A percentile compares a stretch with the other conserved stretches of the same genome.
Conservation (phyloP, 1,284 basidiomycete species). For the Puccinia novopanici region DNA sequence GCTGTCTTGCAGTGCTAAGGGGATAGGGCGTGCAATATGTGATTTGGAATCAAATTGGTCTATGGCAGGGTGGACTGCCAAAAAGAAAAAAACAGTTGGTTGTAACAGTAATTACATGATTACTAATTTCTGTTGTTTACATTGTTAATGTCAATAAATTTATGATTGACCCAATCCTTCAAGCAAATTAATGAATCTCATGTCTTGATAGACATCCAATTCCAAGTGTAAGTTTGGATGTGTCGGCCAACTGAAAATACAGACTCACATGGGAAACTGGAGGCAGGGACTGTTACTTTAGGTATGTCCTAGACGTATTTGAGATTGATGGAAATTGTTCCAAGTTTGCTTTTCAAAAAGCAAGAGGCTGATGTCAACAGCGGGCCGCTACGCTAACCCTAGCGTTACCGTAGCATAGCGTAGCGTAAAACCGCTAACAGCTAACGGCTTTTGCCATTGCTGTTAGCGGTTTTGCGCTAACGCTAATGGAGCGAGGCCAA, state of each 20-base stretch:
- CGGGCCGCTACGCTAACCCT: too few relatives aligned
- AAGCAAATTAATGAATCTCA: neutral
- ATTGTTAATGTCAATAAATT: neutral
- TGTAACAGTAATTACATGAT: too few relatives aligned
- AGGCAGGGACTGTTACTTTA: neutral
- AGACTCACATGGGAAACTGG: neutral
- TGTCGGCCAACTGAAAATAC: constrained; percentile 21
- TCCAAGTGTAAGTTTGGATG: neutral
- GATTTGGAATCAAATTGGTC: too few relatives aligned
- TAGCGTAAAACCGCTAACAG: too few relatives aligned
- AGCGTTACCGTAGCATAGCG: too few relatives aligned
- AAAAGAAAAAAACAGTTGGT: neutral
- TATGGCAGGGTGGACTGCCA: neutral
- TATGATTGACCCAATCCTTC: neutral
- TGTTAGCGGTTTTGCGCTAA: too few relatives aligned
- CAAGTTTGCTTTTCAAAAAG: neutral
- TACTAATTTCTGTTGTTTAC: neutral
- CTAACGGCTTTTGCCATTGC: too few relatives aligned
- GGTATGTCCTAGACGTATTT: neutral
- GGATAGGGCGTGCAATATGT: neutral
- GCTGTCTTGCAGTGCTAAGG: neutral
- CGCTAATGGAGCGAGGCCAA: too few relatives aligned
- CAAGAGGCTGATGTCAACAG: too few relatives aligned
- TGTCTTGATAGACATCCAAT: neutral
- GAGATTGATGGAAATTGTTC: neutral